These are phyloP conservation scores for Eucalyptus pauciflora DNA, from an alignment of 345 rosid genomes.

Conservation along the genomic window DNA sequence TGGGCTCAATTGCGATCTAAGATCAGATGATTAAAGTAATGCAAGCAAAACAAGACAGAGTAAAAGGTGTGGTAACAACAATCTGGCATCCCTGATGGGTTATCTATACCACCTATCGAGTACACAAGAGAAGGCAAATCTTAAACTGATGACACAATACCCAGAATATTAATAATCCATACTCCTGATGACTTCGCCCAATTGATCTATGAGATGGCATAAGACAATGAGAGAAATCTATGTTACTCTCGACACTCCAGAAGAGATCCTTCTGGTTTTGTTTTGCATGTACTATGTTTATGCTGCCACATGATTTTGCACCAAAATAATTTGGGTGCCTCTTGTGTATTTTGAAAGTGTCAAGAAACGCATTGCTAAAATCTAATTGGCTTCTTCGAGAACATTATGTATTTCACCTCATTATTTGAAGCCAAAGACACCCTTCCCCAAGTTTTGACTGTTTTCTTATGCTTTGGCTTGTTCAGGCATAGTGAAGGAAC, in stretches of 20 bases:
- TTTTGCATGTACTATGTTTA: neutral
- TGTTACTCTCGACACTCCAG: neutral
- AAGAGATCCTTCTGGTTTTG: neutral
- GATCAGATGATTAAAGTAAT: neutral
- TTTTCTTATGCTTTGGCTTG: neutral
- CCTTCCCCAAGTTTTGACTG: neutral
- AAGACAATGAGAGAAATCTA: neutral
- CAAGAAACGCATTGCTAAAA: neutral
- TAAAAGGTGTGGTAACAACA: neutral
- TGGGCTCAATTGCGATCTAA: neutral
- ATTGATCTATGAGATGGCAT: neutral
- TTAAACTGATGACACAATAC: neutral
- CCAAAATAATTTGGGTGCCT: neutral
- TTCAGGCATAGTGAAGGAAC: neutral
- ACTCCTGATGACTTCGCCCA: neutral
- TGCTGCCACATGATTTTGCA: neutral
- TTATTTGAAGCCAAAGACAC: neutral
- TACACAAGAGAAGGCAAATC: neutral
- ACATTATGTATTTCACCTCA: neutral
- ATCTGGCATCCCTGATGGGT: neutral
- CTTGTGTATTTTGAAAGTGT: neutral
- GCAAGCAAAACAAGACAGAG: neutral
- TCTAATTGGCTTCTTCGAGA: neutral
- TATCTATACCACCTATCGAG: neutral
- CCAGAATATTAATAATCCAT: neutral